Base-by-base conservation (phyloP, 805 yeast genomes). In the Metahyphopichia silvanorum region DNA sequence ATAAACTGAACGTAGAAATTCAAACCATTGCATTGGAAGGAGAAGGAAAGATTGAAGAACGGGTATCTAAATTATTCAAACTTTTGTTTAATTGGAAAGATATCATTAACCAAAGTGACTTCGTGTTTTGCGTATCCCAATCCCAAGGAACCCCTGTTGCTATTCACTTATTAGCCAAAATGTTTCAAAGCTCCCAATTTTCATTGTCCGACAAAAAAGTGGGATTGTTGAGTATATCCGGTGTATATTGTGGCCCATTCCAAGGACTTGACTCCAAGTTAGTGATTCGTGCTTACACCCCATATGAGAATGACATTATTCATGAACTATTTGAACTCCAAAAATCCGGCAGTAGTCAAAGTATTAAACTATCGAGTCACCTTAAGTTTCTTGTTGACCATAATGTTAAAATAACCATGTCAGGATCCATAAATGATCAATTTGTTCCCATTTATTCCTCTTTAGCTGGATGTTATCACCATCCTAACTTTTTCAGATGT, bases 1-100 rank as follows among this genome's bases (percentile, higher is more conserved):
- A 8, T 6, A 10, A 25, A 25, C 34, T 43, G 5, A 31, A 35
- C 11, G 35, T 35, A 16, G 55, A 55, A 10, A 55, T 66, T 8
- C 55, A 57, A 25, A 53, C 66, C 0, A 63, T 66, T 21, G 61
- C 69, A 5, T 45, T 66, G 7, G 73, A 66, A 31, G 71, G 73
- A 1, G 57, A 55, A 31, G 71, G 71, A 4, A 51, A 46, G 17
- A 51, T 61, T 12, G 40, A 43, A 6, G 55, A 56, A 9, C 37
- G 70, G 25, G 60, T 51, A 4, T 45, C 47, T 6, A 41, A 47
- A 24, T 46, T 58, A 22, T 31, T 47, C 11, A 34, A 42, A 26
- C 36, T 66, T 6, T 41, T 66, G 8, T 36, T 40, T 9, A 66
- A 63, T 35, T 66, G 73, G 73, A 32, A 31, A 9, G 48, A 40